Evolutionary conservation across 495 filamentous ascomycete genomes (phyloP), one percentile per base, ranked within the genome.

Genomic region (Aspergillus incahuasiensis): DNA sequence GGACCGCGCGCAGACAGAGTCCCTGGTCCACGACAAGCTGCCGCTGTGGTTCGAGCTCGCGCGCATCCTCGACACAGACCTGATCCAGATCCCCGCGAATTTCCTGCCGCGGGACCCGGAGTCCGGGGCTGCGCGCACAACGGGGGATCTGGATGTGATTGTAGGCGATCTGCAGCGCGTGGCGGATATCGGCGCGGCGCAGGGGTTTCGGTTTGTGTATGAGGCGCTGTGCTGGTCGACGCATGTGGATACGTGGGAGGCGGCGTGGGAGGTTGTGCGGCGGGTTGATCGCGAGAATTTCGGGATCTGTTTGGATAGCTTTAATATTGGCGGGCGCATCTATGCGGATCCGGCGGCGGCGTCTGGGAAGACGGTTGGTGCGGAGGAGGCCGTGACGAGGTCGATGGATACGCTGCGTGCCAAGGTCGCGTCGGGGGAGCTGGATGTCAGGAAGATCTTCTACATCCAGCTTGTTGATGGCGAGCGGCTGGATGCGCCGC

Each of bases 391-490:
- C 7, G 71, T 90, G 13, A 66, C 69, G 19, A 73, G 70, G 9
- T 87, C 84, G 4, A 70, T 95, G 18, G 19, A 35, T 1, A 12
- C 11, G 1, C 34, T 50, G 0, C 48, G 48, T 24, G 6, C 82
- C 0, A 56, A 68, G 0, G 11, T 39, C 19, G n/a, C 38, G 4
- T 9, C 5, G 3, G 72, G 72, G 1, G 76, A 32, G 8, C 5
- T 92, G 35, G 82, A 89, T 48, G 69, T 83, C 4, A 65, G 70
- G 35, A 92, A 91, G 73, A 76, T 95, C 6, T 90, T 90, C 64
- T 90, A 87, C 58, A 78, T 92, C 6, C 89, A 95, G 71, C 76
- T 92, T 30, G 87, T 88, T 9, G 88, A 95, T 57, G 90, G 84
- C 13, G 87, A 89, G 66, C 74, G 80, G 21, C 73, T 91, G 1